Conservation (phyloP, 2,329 filamentous ascomycete genomes). For the Cordyceps cicadae region DNA sequence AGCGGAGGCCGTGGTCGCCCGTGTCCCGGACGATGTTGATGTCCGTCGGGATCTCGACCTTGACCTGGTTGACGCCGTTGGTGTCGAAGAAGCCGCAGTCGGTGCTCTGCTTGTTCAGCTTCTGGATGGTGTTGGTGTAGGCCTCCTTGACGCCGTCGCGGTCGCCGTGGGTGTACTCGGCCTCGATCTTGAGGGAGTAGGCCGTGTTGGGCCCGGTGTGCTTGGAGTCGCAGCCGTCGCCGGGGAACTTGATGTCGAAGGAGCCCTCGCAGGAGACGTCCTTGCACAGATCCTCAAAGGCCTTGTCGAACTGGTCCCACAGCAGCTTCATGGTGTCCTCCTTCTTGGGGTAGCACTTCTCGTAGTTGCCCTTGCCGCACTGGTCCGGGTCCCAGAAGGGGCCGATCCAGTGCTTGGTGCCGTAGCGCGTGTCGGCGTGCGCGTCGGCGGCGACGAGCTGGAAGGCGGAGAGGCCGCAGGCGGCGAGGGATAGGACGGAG, state of each 20-base stretch:
- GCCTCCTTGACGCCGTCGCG: conserved; percentile 11
- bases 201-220: conserved; percentile 5
- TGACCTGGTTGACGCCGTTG: conserved; percentile 8
- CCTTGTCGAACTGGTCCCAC: conserved; percentile 12
- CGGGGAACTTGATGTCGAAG: conserved; percentile 10
- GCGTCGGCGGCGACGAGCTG: conserved; percentile 3
- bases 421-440: conserved; percentile 10
- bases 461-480: neutral
- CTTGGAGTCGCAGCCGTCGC: conserved; percentile 9
- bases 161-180: conserved; percentile 9
- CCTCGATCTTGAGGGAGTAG: conserved; percentile 8
- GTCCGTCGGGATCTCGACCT: conserved; percentile 8
- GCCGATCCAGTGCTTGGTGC: conserved; percentile 11
- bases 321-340: conserved; percentile 8
- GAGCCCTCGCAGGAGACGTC: conserved; percentile 9
- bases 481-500: neutral
- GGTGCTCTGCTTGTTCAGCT: conserved; percentile 8
- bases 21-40: conserved; percentile 11
- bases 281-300: conserved; percentile 11
- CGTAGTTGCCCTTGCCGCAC: conserved; percentile 11
- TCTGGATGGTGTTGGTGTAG: conserved; percentile 9
- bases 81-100: conserved; percentile 6
- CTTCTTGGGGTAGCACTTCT: conserved; percentile 10
- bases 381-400: conserved; percentile 8
- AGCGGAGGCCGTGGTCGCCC: conserved; percentile 11